These are phyloP conservation scores for Seiridium unicorne DNA, from an alignment of 2,329 filamentous ascomycete genomes.

Conservation along the genomic window DNA sequence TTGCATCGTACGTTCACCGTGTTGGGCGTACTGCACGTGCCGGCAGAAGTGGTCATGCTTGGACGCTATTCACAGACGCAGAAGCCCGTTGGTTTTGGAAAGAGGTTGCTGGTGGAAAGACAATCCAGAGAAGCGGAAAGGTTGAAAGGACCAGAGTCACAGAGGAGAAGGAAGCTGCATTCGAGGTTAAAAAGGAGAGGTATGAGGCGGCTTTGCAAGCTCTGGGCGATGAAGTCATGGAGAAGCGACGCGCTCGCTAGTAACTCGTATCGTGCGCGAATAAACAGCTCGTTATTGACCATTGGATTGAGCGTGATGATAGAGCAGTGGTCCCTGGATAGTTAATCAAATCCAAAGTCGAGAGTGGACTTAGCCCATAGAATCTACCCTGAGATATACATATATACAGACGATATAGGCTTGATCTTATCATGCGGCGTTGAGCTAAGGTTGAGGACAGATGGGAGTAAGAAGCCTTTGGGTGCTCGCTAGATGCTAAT, in stretches of 20 bases:
- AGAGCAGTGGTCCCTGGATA: no score
- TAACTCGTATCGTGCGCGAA: no score
- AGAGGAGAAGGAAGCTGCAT: constrained; percentile 21
- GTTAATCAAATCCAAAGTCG: no score
- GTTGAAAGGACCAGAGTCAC: constrained; percentile 48
- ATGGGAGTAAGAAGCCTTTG: no score
- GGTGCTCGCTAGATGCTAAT: no score
- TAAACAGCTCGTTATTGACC: no score
- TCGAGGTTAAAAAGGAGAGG: constrained; percentile 16
- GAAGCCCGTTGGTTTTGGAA: constrained; percentile 94
- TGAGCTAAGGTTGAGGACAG: no score
- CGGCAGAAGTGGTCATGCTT: constrained; percentile 71
- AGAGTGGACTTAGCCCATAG: no score
- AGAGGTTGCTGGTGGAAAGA: constrained; percentile 63
- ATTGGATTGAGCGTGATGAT: no score
- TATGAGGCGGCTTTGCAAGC: constrained; percentile 59
- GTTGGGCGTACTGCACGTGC: constrained; percentile 89
- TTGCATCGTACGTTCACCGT: constrained; percentile 85
- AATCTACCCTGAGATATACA: no score
- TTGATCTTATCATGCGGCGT: no score
- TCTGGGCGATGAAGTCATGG: constrained; percentile 60
- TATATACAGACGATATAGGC: no score
- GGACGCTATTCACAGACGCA: constrained; percentile 79
- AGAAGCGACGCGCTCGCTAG: constrained; percentile 11
- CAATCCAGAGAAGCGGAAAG: constrained; percentile 42